Evolutionary conservation across 2,329 filamentous ascomycete species (phyloP).

Genomic region (Beauveria asiatica): DNA sequence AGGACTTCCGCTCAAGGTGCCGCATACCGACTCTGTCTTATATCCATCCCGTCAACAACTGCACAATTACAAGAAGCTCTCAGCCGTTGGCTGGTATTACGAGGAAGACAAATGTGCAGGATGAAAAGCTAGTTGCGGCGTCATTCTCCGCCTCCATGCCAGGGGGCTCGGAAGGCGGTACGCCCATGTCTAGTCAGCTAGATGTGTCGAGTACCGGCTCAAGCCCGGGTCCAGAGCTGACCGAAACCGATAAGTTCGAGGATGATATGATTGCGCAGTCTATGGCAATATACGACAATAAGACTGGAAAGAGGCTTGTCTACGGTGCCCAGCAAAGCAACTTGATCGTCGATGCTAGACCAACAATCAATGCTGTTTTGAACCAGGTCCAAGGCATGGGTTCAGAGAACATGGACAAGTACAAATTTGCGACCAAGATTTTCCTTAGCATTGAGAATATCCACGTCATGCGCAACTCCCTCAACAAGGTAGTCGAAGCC

Average conservation of each 20-base stretch:
- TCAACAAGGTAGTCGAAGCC: conserved; percentile 79
- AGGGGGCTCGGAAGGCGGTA: conserved; percentile 25
- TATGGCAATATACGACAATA: conserved; percentile 41
- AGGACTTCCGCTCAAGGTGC: conserved; percentile 76
- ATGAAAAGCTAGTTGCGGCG: conserved; percentile 85
- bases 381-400: conserved; percentile 91
- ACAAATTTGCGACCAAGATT: conserved; percentile 81
- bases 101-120: conserved; percentile 85
- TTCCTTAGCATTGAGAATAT: conserved; percentile 98
- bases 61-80: conserved; percentile 89
- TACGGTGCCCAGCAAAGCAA: conserved; percentile 93
- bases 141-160: conserved; percentile 57
- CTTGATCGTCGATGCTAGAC: conserved; percentile 89
- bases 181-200: conserved; percentile 37
- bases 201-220: conserved; percentile 32
- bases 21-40: conserved; percentile 88
- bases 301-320: conserved; percentile 54
- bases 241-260: conserved; percentile 57
- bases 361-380: conserved; percentile 85
- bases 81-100: conserved; percentile 83
- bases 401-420: conserved; percentile 97
- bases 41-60: conserved; percentile 93
- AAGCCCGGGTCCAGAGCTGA: conserved; percentile 39
- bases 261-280: conserved; percentile 51
- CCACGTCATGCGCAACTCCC: conserved; percentile 90